Base-by-base conservation (phyloP, 441 rosid species). In the Eruca vesicaria region DNA sequence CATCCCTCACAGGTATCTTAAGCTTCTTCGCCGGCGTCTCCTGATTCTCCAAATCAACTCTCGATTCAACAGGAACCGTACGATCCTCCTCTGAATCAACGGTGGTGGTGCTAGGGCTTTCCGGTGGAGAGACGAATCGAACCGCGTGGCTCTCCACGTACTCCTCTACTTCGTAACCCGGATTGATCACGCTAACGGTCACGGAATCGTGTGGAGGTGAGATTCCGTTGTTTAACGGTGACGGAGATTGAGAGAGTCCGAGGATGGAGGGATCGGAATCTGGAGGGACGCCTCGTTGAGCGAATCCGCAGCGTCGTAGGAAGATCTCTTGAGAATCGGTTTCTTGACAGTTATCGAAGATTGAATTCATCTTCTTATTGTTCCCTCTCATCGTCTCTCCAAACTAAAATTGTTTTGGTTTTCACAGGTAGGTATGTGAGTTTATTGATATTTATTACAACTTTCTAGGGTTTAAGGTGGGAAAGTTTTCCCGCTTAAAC, bases 1-100 rank as follows among this genome's bases (percentile, higher is more conserved):
- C 78, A 19, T 78, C 78, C 3, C 48, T 78, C 60, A 78, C 16
- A 32, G 78, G 78, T 73, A 73, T 3, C 16, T 73, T 68, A 7
- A 68, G 48, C 63, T 63, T 68, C 66, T 68, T 60, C 6, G 43
- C 23, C 5, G 65, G 43, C 15, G 57, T 15, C 10, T 16, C 56
- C 52, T 6, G 70, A 28, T 65, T 62, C 68, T 63, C 68, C 55
- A 41, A 35, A 35, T 63, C 68, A 7, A n/a, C 55, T 12, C 55
- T 11, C 9, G 73, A 48, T 15, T 68, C 68, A n/a, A 38, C 12
- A 63, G 53, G 19, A 69, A 55, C 57, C 56, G 35, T 35, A 32
- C 2, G 67, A 71, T 77, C 72, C 21, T 70, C 71, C 50, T 53
- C 79, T 15, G 5, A 41, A 35, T 52, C 74, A 36, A 68, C 59